Conservation (phyloP, 2,329 filamentous ascomycete species). For the Colletotrichum sp. region DNA sequence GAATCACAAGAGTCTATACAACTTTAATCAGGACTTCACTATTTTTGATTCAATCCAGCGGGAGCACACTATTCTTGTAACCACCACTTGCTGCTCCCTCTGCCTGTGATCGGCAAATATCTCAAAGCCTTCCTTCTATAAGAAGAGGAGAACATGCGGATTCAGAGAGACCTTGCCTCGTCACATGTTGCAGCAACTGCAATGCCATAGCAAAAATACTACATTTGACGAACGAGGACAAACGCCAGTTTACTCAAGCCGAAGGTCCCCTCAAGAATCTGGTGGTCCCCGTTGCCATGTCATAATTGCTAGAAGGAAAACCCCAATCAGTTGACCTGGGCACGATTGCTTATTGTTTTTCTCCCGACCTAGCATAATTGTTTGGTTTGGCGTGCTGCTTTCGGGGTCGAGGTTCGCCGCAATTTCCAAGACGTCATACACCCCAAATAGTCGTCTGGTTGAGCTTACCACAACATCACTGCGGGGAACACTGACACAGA, state of each 20-base stretch:
- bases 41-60: not conserved
- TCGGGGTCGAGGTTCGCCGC: not conserved
- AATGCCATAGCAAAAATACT: not conserved
- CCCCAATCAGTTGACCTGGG: not conserved
- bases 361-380: fast-evolving
- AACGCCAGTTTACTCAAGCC: not conserved
- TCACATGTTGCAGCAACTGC: not conserved
- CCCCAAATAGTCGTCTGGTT: not conserved
- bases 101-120: not conserved
- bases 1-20: not conserved
- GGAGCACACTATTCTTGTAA: not conserved
- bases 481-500: not conserved
- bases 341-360: not conserved
- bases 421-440: not conserved
- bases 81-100: not conserved
- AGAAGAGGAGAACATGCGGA: not conserved
- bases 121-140: not conserved
- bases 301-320: not conserved
- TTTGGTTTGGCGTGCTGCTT: not conserved
- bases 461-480: not conserved
- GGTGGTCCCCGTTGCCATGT: not conserved
- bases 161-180: not conserved
- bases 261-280: no score
- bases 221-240: not conserved
- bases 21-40: not conserved